Evolutionary conservation across 2,329 filamentous ascomycete genomes (phyloP).

Genomic region (Ophiostoma ips): DNA sequence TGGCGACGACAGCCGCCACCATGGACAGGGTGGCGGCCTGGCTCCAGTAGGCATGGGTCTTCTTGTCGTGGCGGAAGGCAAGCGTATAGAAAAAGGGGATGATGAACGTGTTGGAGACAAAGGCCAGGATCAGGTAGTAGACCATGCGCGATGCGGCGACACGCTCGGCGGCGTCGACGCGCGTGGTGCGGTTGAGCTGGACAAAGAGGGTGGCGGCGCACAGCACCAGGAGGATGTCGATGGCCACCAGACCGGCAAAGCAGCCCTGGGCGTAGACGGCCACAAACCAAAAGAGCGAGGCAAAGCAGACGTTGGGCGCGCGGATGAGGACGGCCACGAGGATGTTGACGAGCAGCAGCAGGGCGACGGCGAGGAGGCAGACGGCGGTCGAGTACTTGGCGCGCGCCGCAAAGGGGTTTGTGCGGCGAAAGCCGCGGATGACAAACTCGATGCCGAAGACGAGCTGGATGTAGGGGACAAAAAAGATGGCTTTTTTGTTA

Average conservation of each 20-base stretch:
- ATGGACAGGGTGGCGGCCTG: constrained; percentile 39
- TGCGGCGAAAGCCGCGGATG: constrained; percentile 36
- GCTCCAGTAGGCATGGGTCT: constrained; percentile 17
- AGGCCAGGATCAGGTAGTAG: constrained; percentile 46
- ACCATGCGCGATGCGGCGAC: constrained; percentile 55
- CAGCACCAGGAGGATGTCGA: constrained; percentile 35
- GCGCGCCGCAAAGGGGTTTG: constrained; percentile 41
- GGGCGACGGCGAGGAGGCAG: constrained; percentile 37
- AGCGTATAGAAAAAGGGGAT: constrained; percentile 51
- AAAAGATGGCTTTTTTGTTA: constrained; percentile 37
- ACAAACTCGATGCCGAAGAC: constrained; percentile 51
- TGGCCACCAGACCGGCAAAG: constrained; percentile 37
- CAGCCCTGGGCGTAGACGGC: constrained; percentile 44
- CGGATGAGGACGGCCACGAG: constrained; percentile 41
- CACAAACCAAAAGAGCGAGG: constrained; percentile 54
- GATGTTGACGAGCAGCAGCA: constrained; percentile 42
- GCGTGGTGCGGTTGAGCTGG: constrained; percentile 38
- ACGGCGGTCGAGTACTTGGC: constrained; percentile 45
- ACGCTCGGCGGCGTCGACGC: constrained; percentile 44
- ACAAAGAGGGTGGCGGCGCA: constrained; percentile 41
- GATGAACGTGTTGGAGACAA: constrained; percentile 42
- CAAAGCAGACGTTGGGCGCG: constrained; percentile 49
- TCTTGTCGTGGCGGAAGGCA: constrained; percentile 25
- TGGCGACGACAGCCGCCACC: constrained; percentile 51
- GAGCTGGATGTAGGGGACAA: constrained; percentile 51